Evolutionary conservation across 805 yeast species (phyloP).

Genomic region (Cyberlindnera xishuangbannaensis): DNA sequence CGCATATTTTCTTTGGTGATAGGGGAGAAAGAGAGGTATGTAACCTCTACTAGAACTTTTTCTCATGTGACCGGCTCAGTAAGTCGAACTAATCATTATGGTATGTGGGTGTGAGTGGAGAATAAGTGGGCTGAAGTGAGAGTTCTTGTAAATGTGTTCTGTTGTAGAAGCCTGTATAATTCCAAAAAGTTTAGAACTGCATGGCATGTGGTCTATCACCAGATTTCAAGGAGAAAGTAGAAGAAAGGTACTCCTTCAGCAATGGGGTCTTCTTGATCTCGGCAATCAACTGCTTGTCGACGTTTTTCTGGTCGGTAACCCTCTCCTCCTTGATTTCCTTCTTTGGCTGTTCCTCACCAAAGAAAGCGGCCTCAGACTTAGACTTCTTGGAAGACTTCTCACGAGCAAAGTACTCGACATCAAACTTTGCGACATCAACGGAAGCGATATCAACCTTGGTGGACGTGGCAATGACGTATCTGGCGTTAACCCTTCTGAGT

Average conservation of each 20-base stretch:
- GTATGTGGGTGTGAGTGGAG: neutral
- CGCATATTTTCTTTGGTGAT: conserved; percentile 1
- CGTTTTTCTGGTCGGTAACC: conserved; percentile 93
- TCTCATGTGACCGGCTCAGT: neutral
- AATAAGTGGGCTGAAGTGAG: too few relatives aligned
- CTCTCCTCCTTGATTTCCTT: conserved; percentile 92
- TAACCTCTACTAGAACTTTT: neutral
- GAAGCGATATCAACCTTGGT: conserved; percentile 77
- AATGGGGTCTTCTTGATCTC: conserved; percentile 96
- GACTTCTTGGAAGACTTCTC: conserved; percentile 80
- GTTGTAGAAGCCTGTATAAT: too few relatives aligned
- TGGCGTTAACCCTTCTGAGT: conserved; percentile 97
- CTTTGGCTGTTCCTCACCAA: conserved; percentile 66
- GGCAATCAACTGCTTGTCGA: conserved; percentile 87
- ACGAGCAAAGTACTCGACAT: conserved; percentile 94
- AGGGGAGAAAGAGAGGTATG: neutral
- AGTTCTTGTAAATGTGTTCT: too few relatives aligned
- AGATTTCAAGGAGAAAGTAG: conserved; percentile 93
- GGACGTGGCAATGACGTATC: conserved; percentile 98
- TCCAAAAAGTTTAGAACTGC: conserved; percentile 97
- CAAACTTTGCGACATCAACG: conserved; percentile 86
- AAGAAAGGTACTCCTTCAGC: conserved; percentile 92
- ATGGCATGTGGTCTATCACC: conserved; percentile 99
- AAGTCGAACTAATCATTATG: neutral
- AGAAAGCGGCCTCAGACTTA: conserved; percentile 91